phyloP scores from a whole-genome alignment of 495 filamentous ascomycete genomes.

The Evansstolkia leycettana region DNA sequence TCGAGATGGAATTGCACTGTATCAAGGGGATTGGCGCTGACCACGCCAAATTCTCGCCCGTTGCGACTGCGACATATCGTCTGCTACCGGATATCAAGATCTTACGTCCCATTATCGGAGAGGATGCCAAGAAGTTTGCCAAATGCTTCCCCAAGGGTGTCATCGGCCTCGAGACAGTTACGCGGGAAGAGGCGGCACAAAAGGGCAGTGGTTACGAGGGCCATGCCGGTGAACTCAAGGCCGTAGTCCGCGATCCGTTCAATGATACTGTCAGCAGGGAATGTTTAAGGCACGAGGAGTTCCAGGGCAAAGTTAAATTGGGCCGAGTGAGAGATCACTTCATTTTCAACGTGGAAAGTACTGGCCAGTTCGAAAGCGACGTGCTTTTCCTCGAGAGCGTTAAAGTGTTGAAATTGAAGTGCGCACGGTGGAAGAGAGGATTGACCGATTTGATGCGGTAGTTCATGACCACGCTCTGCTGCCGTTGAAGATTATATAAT shows the following conservation, averaged over 20 bases:
- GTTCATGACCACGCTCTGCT: conserved; percentile 6
- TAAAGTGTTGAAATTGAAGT: conserved; percentile 72
- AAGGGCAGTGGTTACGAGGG: conserved; percentile 58
- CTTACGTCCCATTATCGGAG: conserved; percentile 64
- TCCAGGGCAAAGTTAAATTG: conserved; percentile 87
- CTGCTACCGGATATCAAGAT: conserved; percentile 82
- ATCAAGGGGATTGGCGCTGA: conserved; percentile 89
- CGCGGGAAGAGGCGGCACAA: conserved; percentile 47
- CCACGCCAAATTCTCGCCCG: conserved; percentile 96
- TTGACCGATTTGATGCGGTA: conserved; percentile 43
- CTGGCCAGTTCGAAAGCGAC: conserved; percentile 85
- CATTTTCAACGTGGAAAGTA: conserved; percentile 91
- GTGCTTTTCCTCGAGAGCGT: conserved; percentile 82
- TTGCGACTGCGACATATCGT: conserved; percentile 87
- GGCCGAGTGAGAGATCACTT: conserved; percentile 89
- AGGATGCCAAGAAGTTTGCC: conserved; percentile 78
- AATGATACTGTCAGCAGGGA: conserved; percentile 91
- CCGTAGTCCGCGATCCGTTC: conserved; percentile 69
- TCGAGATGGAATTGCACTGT: conserved; percentile 74
- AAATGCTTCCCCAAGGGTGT: conserved; percentile 86
- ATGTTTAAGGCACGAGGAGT: conserved; percentile 82
- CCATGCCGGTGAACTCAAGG: conserved; percentile 62
- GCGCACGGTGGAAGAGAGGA: conserved; percentile 47
- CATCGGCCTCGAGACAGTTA: conserved; percentile 65
- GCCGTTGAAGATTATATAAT: conserved; percentile 15